Evolutionary conservation across 2,329 filamentous ascomycete species (phyloP).

Genomic region (Nemania abortiva): DNA sequence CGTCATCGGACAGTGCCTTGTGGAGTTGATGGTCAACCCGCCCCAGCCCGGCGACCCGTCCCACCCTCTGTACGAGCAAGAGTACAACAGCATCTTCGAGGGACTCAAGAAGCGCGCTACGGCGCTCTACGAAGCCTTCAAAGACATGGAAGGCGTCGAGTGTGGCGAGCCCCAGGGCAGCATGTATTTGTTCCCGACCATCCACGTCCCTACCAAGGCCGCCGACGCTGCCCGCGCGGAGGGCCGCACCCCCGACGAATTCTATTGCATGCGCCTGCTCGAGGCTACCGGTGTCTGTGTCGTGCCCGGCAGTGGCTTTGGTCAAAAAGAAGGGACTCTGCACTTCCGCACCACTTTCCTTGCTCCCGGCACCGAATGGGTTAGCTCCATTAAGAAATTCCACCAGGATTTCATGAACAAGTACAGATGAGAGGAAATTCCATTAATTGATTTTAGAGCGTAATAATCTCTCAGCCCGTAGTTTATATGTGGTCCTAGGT

Average conservation of each 20-base stretch:
- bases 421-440: constrained; percentile 62
- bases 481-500: background rate
- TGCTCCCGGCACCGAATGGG: constrained; percentile 95
- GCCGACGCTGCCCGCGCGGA: constrained; percentile 79
- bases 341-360: constrained; percentile 98
- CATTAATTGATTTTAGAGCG: background rate
- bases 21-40: constrained; percentile 98
- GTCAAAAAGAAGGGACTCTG: constrained; percentile 88
- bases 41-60: constrained; percentile 86
- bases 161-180: constrained; percentile 90
- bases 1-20: constrained; percentile 94
- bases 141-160: constrained; percentile 94
- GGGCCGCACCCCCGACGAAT: constrained; percentile 84
- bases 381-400: constrained; percentile 87
- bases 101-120: constrained; percentile 83
- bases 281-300: constrained; percentile 96
- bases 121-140: constrained; percentile 90
- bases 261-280: constrained; percentile 91
- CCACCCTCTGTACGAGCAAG: constrained; percentile 83
- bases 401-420: constrained; percentile 91
- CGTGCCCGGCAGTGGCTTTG: constrained; percentile 92
- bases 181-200: constrained; percentile 99
- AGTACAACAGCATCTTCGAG: constrained; percentile 85
- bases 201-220: constrained; percentile 81
- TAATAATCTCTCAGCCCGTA: background rate